Evolutionary conservation across 2,329 filamentous ascomycete genomes (phyloP).

Genomic region (Fusarium sp.): DNA sequence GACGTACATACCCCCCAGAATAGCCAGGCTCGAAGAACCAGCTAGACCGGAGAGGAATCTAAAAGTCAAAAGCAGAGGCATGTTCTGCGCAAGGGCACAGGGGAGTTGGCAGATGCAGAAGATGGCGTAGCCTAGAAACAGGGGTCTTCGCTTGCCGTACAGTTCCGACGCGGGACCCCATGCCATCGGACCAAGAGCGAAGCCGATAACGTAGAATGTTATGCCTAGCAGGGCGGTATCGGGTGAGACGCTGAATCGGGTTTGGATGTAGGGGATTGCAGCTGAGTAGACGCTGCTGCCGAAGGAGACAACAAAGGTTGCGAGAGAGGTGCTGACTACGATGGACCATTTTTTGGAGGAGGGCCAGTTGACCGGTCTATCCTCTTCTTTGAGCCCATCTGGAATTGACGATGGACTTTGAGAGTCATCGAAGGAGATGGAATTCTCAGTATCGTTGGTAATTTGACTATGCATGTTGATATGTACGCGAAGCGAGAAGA

Average conservation of each 20-base stretch:
- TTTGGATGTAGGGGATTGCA: neutral
- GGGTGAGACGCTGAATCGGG: neutral
- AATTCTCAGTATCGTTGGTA: neutral
- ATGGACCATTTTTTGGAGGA: neutral
- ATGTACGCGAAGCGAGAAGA: neutral
- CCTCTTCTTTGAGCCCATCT: fast-evolving
- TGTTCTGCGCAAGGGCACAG: neutral
- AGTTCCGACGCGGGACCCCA: constrained; percentile 66
- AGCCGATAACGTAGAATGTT: constrained; percentile 9
- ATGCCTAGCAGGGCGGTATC: neutral
- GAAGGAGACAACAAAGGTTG: constrained; percentile 10
- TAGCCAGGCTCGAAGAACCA: neutral
- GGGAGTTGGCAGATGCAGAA: neutral
- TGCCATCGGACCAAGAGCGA: constrained; percentile 73
- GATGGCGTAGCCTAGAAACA: neutral
- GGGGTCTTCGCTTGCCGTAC: neutral
- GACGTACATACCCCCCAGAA: neutral
- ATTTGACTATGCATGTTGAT: neutral
- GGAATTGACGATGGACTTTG: neutral
- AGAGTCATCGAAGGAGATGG: neutral
- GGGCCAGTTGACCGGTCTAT: neutral
- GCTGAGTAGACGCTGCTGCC: constrained; percentile 8
- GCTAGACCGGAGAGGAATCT: neutral
- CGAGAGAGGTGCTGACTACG: neutral
- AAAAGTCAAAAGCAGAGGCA: neutral